Base-by-base conservation (phyloP, 257 asterid species). In the Eucommia ulmoides region DNA sequence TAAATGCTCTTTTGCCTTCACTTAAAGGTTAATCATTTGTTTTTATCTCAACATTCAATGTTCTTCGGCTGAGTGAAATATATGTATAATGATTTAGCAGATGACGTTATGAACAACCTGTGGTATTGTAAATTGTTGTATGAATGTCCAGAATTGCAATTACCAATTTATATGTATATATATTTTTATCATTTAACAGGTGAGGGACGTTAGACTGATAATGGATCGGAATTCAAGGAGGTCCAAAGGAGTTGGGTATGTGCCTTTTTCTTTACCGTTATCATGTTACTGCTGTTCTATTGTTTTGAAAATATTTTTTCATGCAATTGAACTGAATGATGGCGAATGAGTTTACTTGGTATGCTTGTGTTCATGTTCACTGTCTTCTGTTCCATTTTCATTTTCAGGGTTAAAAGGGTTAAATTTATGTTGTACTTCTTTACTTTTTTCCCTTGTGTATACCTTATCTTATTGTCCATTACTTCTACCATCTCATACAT, bases 171-270 rank as follows among this genome's bases (percentile, higher is more conserved):
- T n/a, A n/a, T n/a, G n/a, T n/a, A n/a, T n/a, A n/a, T n/a, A n/a
- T n/a, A n/a, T n/a, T n/a, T n/a, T n/a, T n/a, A n/a, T n/a, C n/a
- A n/a, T n/a, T n/a, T n/a, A n/a, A 57, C 71, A 85, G 98, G 98
- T 89, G 24, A 86, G 98, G 74, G 96, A 91, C 75, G 98, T 86
- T 12, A 79, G 93, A 45, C 72, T 91, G 33, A 91, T 91, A 58
- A 91, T 91, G 98, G 98, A 91, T 69, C 76, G 98, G 20, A 91
- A 91, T 68, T 86, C 98, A 23, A 83, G 96, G 74, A 74, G 95
- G 51, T 91, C 98, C 41, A 91, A 91, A 71, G 98, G 98, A 75
- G 98, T 91, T 23, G 96, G 98, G 98, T 91, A 86, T 55, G 94
- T 66, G 54, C 23, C 51, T 22, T 33, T 52, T 33, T 25, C 48